Base-by-base conservation (phyloP, 495 filamentous ascomycete species). In the Tuber aestivum region DNA sequence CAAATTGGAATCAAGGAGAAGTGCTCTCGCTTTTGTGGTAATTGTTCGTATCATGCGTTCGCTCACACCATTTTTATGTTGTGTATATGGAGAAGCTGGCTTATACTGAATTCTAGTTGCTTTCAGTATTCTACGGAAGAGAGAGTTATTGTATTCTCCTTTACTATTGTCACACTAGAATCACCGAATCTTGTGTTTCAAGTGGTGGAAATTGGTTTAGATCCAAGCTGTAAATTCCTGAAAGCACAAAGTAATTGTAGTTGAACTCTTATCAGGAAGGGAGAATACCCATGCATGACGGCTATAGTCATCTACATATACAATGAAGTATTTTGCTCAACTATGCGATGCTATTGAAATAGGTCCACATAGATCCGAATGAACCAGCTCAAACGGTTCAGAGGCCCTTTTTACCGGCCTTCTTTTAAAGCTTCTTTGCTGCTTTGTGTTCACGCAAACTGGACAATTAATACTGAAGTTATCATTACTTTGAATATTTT, bases 91-190 rank as follows among this genome's bases (percentile, higher is more conserved):
- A 27, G 9, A 8, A 3, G 23, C n/a, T 14, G 9, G 50, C n/a
- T 56, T 10, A 56, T 56, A 56, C 23, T 27, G n/a, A 0, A 56
- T 56, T 27, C 50, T 10, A 0, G 50, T 56, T 0, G 10, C n/a
- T 0, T 2, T 23, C 0, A 27, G 50, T 1, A 75, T 69, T 5
- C 56, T 27, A 9, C 18, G 35, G 41, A 75, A 77, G 20, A 50
- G 27, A 4, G 7, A n/a, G 41, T 77, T 77, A 2, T 77, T 41
- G 10, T 75, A 77, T 35, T 70, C 72, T 21, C 75, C 72, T 18
- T 48, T 42, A 10, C 75, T n/a, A 20, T 77, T 50, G 23, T 77
- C 61, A 20, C 38, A 75, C 7, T n/a, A 20, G 27, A 77, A 77
- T 70, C 50, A 3, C 12, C 23, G 0, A 16, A 77, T 75, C 32